Evolutionary conservation across 441 rosid genomes (phyloP), one percentile per base, ranked within the genome.

Genomic region (Brassica hybrid): DNA sequence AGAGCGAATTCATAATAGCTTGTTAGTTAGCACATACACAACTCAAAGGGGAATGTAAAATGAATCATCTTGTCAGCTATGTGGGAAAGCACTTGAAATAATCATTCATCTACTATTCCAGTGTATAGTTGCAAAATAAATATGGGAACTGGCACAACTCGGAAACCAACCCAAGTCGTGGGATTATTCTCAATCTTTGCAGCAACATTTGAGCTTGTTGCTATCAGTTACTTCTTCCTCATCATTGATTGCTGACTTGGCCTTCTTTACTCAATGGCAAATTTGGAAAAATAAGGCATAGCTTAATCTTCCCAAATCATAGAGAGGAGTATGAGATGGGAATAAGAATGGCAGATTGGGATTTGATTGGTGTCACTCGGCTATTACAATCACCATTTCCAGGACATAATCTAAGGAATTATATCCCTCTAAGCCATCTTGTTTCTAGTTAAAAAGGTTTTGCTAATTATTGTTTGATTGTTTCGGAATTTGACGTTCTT

Each of bases 21-120:
- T 48, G 17, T n/a, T 5, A 13, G 17, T 48, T 34, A 48, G 54
- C 17, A 48, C 17, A 5, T 48, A 48, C 54, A 48, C 14, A 5
- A 5, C 17, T 48, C 54, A 48, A 48, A 48, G n/a, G 8, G 2
- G 7, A 13, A 48, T 48, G 17, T n/a, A 48, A 13, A 48, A 16
- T 48, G 17, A 48, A 48, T 48, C 6, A 48, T 48, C 54, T 48
- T 48, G 52, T 48, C 59, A 54, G 59, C 57, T 50, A 50, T 50
- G 57, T 3, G 9, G 57, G 17, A 7, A 50, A 50, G 57, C 21
- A 54, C 19, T 54, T 54, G 11, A 54, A 54, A 7, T 3, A 54
- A 3, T 16, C 59, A 54, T 2, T 54, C 57, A 17, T 54, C 59
- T 54, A 54, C 5, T 54, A 7, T 54, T 54, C 59, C 59, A 17